Conservation (phyloP, 2,329 filamentous ascomycete species). For the Stemphylium beticola region DNA sequence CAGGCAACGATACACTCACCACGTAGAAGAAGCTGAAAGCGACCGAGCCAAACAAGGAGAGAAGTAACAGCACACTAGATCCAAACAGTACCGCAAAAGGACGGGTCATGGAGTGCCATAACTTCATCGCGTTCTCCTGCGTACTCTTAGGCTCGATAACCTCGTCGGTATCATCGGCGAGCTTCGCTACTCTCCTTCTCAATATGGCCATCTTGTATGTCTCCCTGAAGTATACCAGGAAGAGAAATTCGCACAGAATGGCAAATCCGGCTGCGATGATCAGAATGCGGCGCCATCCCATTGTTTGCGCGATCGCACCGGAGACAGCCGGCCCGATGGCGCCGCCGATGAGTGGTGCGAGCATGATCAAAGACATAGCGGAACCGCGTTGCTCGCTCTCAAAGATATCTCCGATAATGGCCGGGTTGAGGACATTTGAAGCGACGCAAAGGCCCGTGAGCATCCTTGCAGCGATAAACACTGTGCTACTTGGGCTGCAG, state of each 20-base stretch:
- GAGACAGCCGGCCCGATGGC: constrained; percentile 63
- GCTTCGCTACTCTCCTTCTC: constrained; percentile 29
- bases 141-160: constrained; percentile 14
- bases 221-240: constrained; percentile 62
- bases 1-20: constrained; percentile 54
- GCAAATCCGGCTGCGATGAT: constrained; percentile 60
- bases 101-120: constrained; percentile 50
- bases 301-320: constrained; percentile 60
- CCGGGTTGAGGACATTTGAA: constrained; percentile 65
- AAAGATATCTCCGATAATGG: constrained; percentile 70
- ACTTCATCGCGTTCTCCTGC: constrained; percentile 29
- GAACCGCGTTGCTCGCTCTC: constrained; percentile 62
- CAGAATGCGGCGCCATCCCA: constrained; percentile 63
- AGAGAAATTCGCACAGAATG: constrained; percentile 56
- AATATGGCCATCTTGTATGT: constrained; percentile 67
- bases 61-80: constrained; percentile 62
- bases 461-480: constrained; percentile 53
- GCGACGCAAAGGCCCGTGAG: constrained; percentile 55
- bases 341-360: constrained; percentile 65
- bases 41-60: constrained; percentile 53
- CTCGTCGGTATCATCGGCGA: constrained; percentile 17
- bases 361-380: constrained; percentile 63
- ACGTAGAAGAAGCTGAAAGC: constrained; percentile 56
- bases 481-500: constrained; percentile 43
- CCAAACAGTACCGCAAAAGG: constrained; percentile 53